A percentile compares a stretch with the other conserved stretches of the same genome.
phyloP scores from a whole-genome alignment of 2,329 filamentous ascomycete species.

The Nannizzia gypsea region DNA sequence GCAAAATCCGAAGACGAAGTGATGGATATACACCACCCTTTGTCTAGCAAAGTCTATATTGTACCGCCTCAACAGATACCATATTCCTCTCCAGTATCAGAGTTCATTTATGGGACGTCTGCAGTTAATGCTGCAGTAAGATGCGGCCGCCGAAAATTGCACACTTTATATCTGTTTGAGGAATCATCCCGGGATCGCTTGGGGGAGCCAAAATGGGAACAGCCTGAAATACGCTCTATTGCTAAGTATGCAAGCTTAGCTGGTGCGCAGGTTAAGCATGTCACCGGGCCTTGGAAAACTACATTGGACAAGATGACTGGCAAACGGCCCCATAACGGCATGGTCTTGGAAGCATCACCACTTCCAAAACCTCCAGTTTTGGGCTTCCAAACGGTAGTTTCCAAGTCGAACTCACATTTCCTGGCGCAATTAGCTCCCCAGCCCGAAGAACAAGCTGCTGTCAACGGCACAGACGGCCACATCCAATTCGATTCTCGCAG shows the following conservation, averaged over 20 bases:
- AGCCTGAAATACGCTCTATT: slow-evolving; percentile 17
- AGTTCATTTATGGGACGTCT: slow-evolving; percentile 79
- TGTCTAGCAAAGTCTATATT: slow-evolving; percentile 3
- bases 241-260: slow-evolving; percentile 30
- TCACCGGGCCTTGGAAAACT: slow-evolving; percentile 51
- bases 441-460: slow-evolving; percentile 56
- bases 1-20: background rate
- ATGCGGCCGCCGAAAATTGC: slow-evolving; percentile 57
- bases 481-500: slow-evolving; percentile 30
- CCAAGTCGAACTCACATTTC: slow-evolving; percentile 42
- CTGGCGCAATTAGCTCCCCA: slow-evolving; percentile 52
- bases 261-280: slow-evolving; percentile 45
- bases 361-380: slow-evolving; percentile 60
- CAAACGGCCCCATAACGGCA: slow-evolving; percentile 79
- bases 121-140: slow-evolving; percentile 69
- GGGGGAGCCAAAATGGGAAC: slow-evolving; percentile 20
- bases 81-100: slow-evolving; percentile 74
- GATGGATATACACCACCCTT: background rate
- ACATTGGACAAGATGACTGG: slow-evolving; percentile 74
- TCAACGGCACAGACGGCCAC: slow-evolving; percentile 54
- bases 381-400: slow-evolving; percentile 42
- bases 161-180: slow-evolving; percentile 69
- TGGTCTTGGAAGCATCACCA: slow-evolving; percentile 74
- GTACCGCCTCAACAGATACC: slow-evolving; percentile 40
- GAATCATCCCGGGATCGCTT: slow-evolving; percentile 43